Percentiles rank a stretch among this genome's conserved stretches.
Conservation (phyloP, 768 basidiomycete genomes). For the Boletus subparvulus region DNA sequence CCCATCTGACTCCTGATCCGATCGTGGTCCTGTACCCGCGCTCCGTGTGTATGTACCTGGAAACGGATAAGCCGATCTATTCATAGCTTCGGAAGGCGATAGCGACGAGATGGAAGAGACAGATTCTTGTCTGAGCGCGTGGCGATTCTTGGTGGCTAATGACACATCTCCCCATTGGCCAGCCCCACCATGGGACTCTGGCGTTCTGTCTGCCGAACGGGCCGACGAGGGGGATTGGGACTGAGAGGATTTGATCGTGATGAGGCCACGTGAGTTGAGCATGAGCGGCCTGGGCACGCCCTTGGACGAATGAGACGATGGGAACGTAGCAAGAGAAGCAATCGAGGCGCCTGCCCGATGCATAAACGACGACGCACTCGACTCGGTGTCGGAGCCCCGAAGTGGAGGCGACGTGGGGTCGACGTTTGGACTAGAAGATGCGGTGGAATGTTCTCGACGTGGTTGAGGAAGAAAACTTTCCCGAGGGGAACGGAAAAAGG, state of each 20-base stretch:
- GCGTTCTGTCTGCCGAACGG: constrained; percentile 38
- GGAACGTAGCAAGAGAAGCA: constrained; percentile 45
- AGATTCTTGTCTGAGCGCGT: constrained; percentile 49
- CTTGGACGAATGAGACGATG: constrained; percentile 38
- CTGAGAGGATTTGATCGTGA: constrained; percentile 29
- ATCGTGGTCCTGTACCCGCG: constrained; percentile 32
- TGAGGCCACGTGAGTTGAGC: constrained; percentile 50
- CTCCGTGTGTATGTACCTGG: constrained; percentile 10
- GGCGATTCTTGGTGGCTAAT: constrained; percentile 35
- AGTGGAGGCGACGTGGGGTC: neutral
- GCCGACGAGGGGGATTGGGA: constrained; percentile 26
- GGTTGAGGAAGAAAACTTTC: constrained; percentile 51
- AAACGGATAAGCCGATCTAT: constrained; percentile 29
- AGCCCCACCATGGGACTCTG: constrained; percentile 26
- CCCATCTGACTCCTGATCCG: constrained; percentile 60
- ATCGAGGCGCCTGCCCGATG: constrained; percentile 40
- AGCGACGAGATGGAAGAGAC: constrained; percentile 65
- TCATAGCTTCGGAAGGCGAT: constrained; percentile 53
- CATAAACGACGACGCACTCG: constrained; percentile 30
- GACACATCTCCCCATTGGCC: constrained; percentile 53
- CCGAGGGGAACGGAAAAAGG: constrained; percentile 55
- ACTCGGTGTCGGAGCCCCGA: constrained; percentile 25
- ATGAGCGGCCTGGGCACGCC: constrained; percentile 65
- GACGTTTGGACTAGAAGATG: constrained; percentile 34
- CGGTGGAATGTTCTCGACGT: constrained; percentile 27